Evolutionary conservation across 208 protist genomes (phyloP).

Genomic region (Crithidia mellificae): DNA sequence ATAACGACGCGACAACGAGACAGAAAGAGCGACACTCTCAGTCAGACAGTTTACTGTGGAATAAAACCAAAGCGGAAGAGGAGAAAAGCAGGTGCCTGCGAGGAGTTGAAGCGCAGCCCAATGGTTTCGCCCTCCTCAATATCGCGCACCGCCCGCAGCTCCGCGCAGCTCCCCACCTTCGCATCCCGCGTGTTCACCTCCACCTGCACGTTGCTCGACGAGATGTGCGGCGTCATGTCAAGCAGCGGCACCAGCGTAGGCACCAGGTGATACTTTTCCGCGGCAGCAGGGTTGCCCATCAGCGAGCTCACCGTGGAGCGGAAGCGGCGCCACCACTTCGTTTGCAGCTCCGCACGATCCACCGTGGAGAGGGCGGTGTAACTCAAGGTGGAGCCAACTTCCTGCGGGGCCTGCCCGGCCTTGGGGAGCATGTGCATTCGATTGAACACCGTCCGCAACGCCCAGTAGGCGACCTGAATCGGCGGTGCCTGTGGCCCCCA

Average conservation of each 20-base stretch:
- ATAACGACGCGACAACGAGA: neutral
- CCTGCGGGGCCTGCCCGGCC: slow-evolving; percentile 50
- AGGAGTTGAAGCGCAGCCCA: slow-evolving; percentile 72
- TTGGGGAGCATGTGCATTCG: slow-evolving; percentile 78
- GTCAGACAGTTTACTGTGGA: slow-evolving; percentile 36
- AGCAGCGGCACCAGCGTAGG: slow-evolving; percentile 76
- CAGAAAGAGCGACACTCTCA: neutral
- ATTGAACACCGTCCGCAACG: slow-evolving; percentile 66
- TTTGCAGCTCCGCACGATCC: slow-evolving; percentile 53
- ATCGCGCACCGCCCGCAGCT: slow-evolving; percentile 66
- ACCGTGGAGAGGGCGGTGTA: slow-evolving; percentile 67
- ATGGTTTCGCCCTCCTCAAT: slow-evolving; percentile 75
- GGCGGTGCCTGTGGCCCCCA: slow-evolving; percentile 58
- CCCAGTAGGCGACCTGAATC: slow-evolving; percentile 80
- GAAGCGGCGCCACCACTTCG: slow-evolving; percentile 42
- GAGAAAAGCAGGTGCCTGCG: slow-evolving; percentile 61
- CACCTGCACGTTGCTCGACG: slow-evolving; percentile 73
- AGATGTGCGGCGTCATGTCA: slow-evolving; percentile 67
- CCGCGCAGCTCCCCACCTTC: slow-evolving; percentile 56
- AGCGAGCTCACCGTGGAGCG: slow-evolving; percentile 33
- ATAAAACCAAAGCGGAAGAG: slow-evolving; percentile 86
- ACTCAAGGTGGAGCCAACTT: slow-evolving; percentile 53
- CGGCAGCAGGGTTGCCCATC: slow-evolving; percentile 38
- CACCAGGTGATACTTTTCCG: slow-evolving; percentile 64
- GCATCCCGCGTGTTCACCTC: slow-evolving; percentile 51